phyloP scores from a whole-genome alignment of 257 asterid genomes.

The Solanum chiquidenum region DNA sequence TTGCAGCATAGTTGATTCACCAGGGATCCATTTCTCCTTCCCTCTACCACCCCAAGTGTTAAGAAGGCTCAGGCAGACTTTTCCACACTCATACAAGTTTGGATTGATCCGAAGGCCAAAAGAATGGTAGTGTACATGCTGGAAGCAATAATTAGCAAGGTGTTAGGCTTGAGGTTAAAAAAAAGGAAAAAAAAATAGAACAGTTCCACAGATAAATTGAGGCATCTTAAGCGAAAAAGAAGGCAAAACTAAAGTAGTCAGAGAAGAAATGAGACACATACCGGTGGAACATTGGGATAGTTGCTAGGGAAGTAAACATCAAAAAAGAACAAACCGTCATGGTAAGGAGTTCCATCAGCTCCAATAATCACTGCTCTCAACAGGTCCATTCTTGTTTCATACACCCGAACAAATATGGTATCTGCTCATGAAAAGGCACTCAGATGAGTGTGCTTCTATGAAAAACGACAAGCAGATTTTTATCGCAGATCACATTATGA shows the following conservation, averaged over 20 bases:
- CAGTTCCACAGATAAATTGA: background rate
- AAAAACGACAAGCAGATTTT: background rate
- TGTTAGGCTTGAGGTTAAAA: background rate
- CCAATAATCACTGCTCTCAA: conserved; percentile 25
- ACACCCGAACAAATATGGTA: conserved; percentile 21
- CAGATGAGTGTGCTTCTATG: background rate
- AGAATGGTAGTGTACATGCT: conserved; percentile 20
- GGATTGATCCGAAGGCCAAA: conserved; percentile 25
- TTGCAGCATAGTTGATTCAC: conserved; percentile 18
- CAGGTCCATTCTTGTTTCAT: conserved; percentile 26
- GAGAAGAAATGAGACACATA: background rate
- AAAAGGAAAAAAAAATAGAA: background rate
- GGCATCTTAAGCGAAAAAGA: background rate
- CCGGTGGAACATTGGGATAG: conserved; percentile 22
- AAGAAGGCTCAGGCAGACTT: conserved; percentile 30
- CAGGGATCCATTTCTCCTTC: conserved; percentile 20
- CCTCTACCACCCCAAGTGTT: conserved; percentile 20
- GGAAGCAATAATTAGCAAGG: background rate
- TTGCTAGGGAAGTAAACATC: conserved; percentile 19
- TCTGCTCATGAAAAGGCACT: conserved; percentile 1
- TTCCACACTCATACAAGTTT: conserved; percentile 17
- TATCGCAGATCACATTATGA: background rate
- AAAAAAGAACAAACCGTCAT: conserved; percentile 26
- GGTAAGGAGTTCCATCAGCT: conserved; percentile 29
- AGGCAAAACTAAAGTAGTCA: background rate